Evolutionary conservation across 371 early-diverging fungal genomes (phyloP), one percentile per base, ranked within the genome.

Genomic region (Mortierella sp.): DNA sequence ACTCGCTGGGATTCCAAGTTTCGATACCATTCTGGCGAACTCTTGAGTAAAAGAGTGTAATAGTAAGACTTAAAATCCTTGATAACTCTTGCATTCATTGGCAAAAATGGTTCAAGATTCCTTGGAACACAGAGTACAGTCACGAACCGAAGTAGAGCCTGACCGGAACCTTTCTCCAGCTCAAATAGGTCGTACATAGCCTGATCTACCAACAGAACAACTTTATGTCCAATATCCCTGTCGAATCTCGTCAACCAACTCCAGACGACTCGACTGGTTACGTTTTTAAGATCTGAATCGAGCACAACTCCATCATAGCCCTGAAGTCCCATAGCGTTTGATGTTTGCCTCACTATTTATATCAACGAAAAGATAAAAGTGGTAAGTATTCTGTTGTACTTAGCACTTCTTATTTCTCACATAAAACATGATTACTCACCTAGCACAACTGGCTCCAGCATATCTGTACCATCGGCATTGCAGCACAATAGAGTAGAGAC

Each of bases 1-100:
- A 24, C 6, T 26, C 14, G 1, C 10, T 26, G 28, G 8, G 55
- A 55, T 24, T 55, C 24, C 24, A 55, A 10, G 28, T 10, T 9
- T 55, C 8, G 11, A 28, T 6, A 24, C 12, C 11, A 28, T 28
- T 28, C 24, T 24, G 9, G 16, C 20, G 9, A 26, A 16, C 28
- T 10, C 24, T 30, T 28, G 32, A 68, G 32, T 32, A 45, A 24
- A 12, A 58, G 9, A 3, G n/a, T 47, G 20, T 60, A 37, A 37
- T 68, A 68, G n/a, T 49, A 43, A 12, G 11, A 5, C 68, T 59
- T 68, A 16, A 68, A 68, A 20, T 68, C 61, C n/a, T 20, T 32
- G 3, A 30, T 24, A 12, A 68, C 32, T 3, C 57, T 28, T 12
- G 45, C 32, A 6, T 30, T 59, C 68, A 68, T 68, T 26, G 68